A percentile compares a stretch with the other conserved stretches of the same genome.
These are phyloP conservation scores for Xylaria acuta DNA, from an alignment of 495 filamentous ascomycete species.

Conservation along the genomic window DNA sequence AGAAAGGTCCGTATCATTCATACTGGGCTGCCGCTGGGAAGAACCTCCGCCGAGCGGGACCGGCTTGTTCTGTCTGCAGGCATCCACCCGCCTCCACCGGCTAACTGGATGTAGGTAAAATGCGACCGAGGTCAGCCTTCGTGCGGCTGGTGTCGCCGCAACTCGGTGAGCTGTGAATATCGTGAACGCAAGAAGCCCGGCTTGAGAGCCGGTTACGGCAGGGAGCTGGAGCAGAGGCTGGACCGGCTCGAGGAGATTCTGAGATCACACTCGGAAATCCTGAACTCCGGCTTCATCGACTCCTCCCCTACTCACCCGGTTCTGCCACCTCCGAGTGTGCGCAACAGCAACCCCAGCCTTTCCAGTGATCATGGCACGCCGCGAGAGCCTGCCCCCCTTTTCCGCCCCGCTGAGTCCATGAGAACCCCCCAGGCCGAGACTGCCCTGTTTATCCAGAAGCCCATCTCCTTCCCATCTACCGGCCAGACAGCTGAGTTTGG, in stretches of 20 bases:
- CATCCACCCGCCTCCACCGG: background rate
- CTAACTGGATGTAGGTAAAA: conserved; percentile 62
- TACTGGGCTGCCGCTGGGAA: background rate
- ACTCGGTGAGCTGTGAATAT: conserved; percentile 79
- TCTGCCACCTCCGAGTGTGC: conserved; percentile 47
- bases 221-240: conserved; percentile 84
- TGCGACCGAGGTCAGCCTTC: conserved; percentile 82
- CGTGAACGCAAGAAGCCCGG: conserved; percentile 87
- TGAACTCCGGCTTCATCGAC: conserved; percentile 45
- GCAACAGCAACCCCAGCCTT: conserved; percentile 49
- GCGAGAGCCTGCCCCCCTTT: conserved; percentile 48
- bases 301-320: conserved; percentile 52
- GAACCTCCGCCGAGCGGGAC: background rate
- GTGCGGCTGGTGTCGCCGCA: conserved; percentile 88
- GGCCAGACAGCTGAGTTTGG: conserved; percentile 46
- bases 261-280: conserved; percentile 55
- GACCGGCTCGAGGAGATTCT: conserved; percentile 61
- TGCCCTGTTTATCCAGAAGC: conserved; percentile 67
- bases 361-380: conserved; percentile 56
- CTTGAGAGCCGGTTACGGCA: conserved; percentile 82
- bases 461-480: conserved; percentile 46
- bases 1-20: conserved; percentile 64
- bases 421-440: conserved; percentile 65
- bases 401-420: conserved; percentile 48
- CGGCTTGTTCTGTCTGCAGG: background rate